Conservation (phyloP, 2,329 filamentous ascomycete genomes). For the Alternaria tenuissima region DNA sequence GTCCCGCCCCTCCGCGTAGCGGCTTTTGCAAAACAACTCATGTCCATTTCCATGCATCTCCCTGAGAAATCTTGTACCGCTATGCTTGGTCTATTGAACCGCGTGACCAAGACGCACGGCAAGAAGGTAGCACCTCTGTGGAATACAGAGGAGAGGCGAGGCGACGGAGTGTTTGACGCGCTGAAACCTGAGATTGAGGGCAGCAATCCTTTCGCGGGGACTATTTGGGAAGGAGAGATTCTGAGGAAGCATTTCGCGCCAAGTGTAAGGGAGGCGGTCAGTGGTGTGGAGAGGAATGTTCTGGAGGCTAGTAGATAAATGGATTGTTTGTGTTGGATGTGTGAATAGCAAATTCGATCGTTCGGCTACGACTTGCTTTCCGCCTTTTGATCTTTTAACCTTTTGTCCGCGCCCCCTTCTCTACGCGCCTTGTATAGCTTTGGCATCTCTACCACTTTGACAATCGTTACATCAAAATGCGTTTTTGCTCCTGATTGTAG, state of each 20-base stretch:
- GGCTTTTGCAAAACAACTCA: constrained; percentile 90
- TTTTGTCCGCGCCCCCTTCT: not conserved
- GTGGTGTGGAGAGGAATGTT: constrained; percentile 45
- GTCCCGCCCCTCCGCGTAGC: constrained; percentile 86
- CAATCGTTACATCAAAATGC: not conserved
- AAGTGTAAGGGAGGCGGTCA: constrained; percentile 77
- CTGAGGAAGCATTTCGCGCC: constrained; percentile 86
- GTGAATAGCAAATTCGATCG: not conserved
- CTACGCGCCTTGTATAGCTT: not conserved
- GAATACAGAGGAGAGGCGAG: constrained; percentile 92
- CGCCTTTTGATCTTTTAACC: not conserved
- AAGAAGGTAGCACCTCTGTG: constrained; percentile 86
- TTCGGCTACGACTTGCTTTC: not conserved
- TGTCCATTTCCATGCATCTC: constrained; percentile 81
- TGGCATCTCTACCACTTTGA: not conserved
- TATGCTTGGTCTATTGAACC: constrained; percentile 77
- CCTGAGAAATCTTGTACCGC: constrained; percentile 90
- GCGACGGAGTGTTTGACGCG: constrained; percentile 86
- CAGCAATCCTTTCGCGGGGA: constrained; percentile 89
- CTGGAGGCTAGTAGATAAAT: constrained; percentile 36
- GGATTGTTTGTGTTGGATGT: not conserved
- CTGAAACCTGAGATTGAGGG: constrained; percentile 75
- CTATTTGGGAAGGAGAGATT: constrained; percentile 93
- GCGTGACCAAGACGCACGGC: constrained; percentile 81
- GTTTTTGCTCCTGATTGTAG: not conserved